Base-by-base conservation (phyloP, 2,329 filamentous ascomycete genomes). In the Bimuria novae-zelandiae region DNA sequence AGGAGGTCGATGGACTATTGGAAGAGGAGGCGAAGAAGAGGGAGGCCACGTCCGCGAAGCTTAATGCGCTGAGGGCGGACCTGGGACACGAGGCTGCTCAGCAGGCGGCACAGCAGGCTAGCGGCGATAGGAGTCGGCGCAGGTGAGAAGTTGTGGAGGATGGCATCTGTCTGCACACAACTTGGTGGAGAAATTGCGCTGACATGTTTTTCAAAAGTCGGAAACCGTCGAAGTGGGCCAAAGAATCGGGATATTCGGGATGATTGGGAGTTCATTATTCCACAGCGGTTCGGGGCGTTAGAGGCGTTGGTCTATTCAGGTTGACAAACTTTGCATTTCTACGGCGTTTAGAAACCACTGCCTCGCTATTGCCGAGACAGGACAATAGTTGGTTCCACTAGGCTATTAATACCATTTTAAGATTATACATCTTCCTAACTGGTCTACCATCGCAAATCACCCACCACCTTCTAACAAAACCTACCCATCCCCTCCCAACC, bases 41-140 rank as follows among this genome's bases (percentile, higher is more conserved):
- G 22, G 68, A 70, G 30, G 67, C 68, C 49, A 67, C 63, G 8
- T 68, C 72, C 45, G 62, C 60, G 23, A 68, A 59, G 47, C 56
- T 73, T 17, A 69, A 70, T 51, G 59, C 54, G 16, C 48, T 73
- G 46, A 58, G 70, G 47, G 64, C 51, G 22, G 70, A 69, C 39
- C 51, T 70, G 54, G 73, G 64, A 22, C 72, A 72, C 35, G 71
- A 72, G 49, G 71, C 70, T 14, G 65, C 70, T 21, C 68, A 71
- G 54, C 68, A 71, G 55, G 71, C 71, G 12, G 65, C 69, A n/a
- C 70, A 73, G 40, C 69, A 73, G 49, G 71, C 71, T 6, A 72
- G 69, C 46, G 71, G 71, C 7, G 71, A 73, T 42, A 52, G 71
- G 44, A 72, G 68, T 55, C 62, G 71, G 41, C 62, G 71, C 52